Conservation (phyloP, 345 rosid genomes). For the Rhodomyrtus tomentosa region DNA sequence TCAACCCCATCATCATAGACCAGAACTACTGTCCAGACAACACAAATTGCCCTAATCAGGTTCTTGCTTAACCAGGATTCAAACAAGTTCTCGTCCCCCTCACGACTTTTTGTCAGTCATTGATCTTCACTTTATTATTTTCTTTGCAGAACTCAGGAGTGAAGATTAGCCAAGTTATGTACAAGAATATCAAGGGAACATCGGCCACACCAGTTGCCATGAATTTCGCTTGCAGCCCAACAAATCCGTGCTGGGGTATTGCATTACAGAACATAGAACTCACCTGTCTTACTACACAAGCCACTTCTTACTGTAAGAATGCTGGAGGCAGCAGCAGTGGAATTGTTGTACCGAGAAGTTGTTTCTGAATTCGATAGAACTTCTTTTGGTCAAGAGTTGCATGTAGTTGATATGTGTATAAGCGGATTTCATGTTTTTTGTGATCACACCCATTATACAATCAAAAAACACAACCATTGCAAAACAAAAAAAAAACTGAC, state of each 20-base stretch:
- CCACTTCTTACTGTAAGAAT: conserved; percentile 24
- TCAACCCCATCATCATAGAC: conserved; percentile 41
- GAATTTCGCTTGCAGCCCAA: conserved; percentile 25
- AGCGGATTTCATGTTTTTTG: not conserved
- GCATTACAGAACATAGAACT: conserved; percentile 14
- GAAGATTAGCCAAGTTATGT: conserved; percentile 14
- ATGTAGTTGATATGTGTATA: not conserved
- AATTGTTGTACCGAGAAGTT: conserved; percentile 10
- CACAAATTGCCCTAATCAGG: conserved; percentile 35
- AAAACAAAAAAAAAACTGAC: not conserved
- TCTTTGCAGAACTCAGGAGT: conserved; percentile 16
- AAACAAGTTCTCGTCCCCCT: not conserved
- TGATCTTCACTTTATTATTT: not conserved
- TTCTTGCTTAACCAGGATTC: not conserved
- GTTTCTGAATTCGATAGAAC: not conserved
- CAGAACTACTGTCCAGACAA: conserved; percentile 48
- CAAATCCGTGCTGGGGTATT: conserved; percentile 16
- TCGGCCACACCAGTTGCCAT: conserved; percentile 22
- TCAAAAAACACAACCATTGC: not conserved
- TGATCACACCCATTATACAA: not conserved
- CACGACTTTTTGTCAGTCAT: not conserved
- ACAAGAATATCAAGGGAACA: conserved; percentile 23
- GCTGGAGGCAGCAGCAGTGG: conserved; percentile 8
- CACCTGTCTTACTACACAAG: conserved; percentile 4
- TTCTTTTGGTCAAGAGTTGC: not conserved